Percentiles rank a stretch among this genome's conserved stretches.
Conservation (phyloP, 805 yeast species). For the Nakazawaea wyomingensis region DNA sequence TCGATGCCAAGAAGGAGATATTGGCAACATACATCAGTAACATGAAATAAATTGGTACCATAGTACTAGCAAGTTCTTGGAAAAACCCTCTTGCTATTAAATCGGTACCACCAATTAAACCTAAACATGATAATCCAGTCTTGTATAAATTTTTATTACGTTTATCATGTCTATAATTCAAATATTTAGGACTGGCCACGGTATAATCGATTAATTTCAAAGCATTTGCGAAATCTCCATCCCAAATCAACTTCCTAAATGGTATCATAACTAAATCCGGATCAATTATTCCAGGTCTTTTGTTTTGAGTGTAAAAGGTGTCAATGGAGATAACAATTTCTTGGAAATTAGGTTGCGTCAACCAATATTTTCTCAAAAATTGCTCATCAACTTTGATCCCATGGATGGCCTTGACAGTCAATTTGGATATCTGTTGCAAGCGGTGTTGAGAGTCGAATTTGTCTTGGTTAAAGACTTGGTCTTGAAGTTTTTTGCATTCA, state of each 20-base stretch:
- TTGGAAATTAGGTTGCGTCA: slow-evolving; percentile 20
- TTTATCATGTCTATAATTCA: slow-evolving; percentile 27
- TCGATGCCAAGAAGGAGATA: slow-evolving; percentile 37
- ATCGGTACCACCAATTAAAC: slow-evolving; percentile 42
- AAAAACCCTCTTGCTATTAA: slow-evolving; percentile 35
- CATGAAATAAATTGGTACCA: slow-evolving; percentile 40
- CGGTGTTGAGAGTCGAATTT: slow-evolving; percentile 19
- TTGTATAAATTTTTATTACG: slow-evolving; percentile 28
- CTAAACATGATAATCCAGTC: slow-evolving; percentile 36
- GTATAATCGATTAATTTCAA: slow-evolving; percentile 55
- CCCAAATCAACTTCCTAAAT: slow-evolving; percentile 51
- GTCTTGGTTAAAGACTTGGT: slow-evolving; percentile 19
- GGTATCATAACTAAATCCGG: slow-evolving; percentile 52
- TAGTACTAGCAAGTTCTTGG: slow-evolving; percentile 30
- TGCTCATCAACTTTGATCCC: slow-evolving; percentile 17
- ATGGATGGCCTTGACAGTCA: slow-evolving; percentile 15
- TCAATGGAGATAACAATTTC: slow-evolving; percentile 21
- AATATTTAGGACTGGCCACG: slow-evolving; percentile 50
- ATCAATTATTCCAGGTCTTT: slow-evolving; percentile 23
- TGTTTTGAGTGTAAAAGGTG: slow-evolving; percentile 20
- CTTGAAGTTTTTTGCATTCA: slow-evolving; percentile 22
- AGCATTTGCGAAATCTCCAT: slow-evolving; percentile 54
- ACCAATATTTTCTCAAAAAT: slow-evolving; percentile 20
- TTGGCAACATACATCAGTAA: slow-evolving; percentile 43
- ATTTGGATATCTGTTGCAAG: slow-evolving; percentile 18